A percentile compares a stretch with the other conserved stretches of the same genome.
Evolutionary conservation across 2,329 filamentous ascomycete species (phyloP).

Genomic region (Colletotrichum sp.): DNA sequence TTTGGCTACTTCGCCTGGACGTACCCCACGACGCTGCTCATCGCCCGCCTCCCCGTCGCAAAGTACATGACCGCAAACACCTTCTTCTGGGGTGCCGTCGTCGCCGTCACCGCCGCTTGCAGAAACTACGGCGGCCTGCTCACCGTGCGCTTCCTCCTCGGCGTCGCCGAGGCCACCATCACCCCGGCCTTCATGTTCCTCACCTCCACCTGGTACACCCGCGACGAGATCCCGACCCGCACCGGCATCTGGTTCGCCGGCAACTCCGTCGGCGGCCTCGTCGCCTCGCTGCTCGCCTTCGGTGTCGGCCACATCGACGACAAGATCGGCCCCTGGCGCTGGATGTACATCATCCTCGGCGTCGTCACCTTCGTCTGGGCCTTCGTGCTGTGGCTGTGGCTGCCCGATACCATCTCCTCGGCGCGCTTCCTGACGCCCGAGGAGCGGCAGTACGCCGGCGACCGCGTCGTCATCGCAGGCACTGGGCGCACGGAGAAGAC

Average conservation of each 20-base stretch:
- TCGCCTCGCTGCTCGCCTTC: slow-evolving; percentile 57
- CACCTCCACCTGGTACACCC: slow-evolving; percentile 61
- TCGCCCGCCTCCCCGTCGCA: slow-evolving; percentile 51
- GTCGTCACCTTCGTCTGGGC: slow-evolving; percentile 55
- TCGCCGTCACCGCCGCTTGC: slow-evolving; percentile 50
- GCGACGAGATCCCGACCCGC: slow-evolving; percentile 58
- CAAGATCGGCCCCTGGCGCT: slow-evolving; percentile 54
- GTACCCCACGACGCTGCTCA: slow-evolving; percentile 53
- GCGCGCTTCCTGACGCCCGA: slow-evolving; percentile 62
- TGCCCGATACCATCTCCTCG: slow-evolving; percentile 58
- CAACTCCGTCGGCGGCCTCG: slow-evolving; percentile 52
- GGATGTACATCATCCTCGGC: slow-evolving; percentile 64
- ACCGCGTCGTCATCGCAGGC: slow-evolving; percentile 53
- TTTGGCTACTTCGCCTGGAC: slow-evolving; percentile 54
- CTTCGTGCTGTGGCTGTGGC: slow-evolving; percentile 48
- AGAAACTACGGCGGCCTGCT: slow-evolving; percentile 54
- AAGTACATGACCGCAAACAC: slow-evolving; percentile 53
- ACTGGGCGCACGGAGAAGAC: slow-evolving; percentile 55
- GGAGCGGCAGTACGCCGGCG: slow-evolving; percentile 53
- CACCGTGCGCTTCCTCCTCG: slow-evolving; percentile 57
- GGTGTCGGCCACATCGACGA: slow-evolving; percentile 58
- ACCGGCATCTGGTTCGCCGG: slow-evolving; percentile 63
- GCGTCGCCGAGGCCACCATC: slow-evolving; percentile 59
- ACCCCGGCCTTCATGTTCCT: slow-evolving; percentile 61
- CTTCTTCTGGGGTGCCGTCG: slow-evolving; percentile 54